phyloP scores from a whole-genome alignment of 345 rosid species.

The Pelargonium nanum region DNA sequence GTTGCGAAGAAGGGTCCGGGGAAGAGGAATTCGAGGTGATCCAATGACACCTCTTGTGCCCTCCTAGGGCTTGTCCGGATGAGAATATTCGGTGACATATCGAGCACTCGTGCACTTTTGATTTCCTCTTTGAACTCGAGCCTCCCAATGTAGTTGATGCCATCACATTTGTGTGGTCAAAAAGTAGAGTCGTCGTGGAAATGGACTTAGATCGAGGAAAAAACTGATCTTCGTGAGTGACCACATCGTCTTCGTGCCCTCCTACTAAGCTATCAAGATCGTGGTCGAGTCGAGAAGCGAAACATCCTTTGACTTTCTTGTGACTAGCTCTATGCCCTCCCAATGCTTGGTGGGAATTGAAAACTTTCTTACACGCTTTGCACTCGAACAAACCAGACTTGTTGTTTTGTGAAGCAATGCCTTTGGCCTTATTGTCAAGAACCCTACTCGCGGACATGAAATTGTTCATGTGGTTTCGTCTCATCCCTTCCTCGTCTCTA shows the following conservation, averaged over 20 bases:
- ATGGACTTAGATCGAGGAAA: conserved; percentile 27
- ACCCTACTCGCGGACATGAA: conserved; percentile 16
- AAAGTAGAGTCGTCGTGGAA: conserved; percentile 18
- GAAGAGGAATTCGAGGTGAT: conserved; percentile 60
- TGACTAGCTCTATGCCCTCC: conserved; percentile 99
- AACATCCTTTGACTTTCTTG: conserved; percentile 97
- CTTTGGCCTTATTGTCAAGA: conserved; percentile 27
- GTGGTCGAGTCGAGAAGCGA: conserved; percentile 56
- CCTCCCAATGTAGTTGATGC: too few species aligned
- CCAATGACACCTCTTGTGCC: conserved; percentile 99
- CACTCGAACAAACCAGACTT: conserved; percentile 62
- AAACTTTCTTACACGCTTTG: conserved; percentile 95
- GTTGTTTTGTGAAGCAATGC: conserved; percentile 18
- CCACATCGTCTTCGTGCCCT: conserved; percentile 29
- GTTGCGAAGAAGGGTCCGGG: conserved; percentile 36
- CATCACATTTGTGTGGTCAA: too few species aligned
- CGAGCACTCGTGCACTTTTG: conserved; percentile 87
- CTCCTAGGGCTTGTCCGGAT: conserved; percentile 93
- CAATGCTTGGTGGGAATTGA: conserved; percentile 94
- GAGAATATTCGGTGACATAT: conserved; percentile 86
- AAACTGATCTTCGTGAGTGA: conserved; percentile 39
- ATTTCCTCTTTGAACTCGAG: conserved; percentile 42
- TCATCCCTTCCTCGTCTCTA: conserved; percentile 47
- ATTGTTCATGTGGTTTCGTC: conserved; percentile 26
- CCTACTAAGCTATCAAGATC: conserved; percentile 17